Evolutionary conservation across 768 basidiomycete species (phyloP).

Genomic region (Mycena filopes): DNA sequence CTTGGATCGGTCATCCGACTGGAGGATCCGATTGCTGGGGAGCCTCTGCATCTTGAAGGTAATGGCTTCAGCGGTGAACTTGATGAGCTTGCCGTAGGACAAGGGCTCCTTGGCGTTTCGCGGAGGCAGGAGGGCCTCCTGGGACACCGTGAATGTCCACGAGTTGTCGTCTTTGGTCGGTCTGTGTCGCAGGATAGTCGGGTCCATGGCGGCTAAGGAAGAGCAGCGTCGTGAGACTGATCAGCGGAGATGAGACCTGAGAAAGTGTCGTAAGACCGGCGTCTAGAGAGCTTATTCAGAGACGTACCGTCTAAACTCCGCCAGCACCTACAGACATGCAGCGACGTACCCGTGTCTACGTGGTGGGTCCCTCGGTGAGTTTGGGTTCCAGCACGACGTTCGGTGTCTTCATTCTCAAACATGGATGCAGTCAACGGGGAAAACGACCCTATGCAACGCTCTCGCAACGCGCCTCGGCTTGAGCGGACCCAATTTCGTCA

Average conservation of each 20-base stretch:
- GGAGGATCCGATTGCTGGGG: conserved; percentile 68
- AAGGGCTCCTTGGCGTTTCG: conserved; percentile 38
- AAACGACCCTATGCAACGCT: conserved; percentile 72
- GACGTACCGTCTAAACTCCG: not conserved
- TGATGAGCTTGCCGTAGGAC: conserved; percentile 60
- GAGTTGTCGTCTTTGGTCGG: conserved; percentile 59
- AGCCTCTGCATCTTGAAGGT: conserved; percentile 60
- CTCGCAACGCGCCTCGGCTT: conserved; percentile 56
- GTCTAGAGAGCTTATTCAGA: not conserved
- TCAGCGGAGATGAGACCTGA: conserved; percentile 20
- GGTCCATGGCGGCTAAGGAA: conserved; percentile 43
- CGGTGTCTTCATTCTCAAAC: not conserved
- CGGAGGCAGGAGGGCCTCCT: conserved; percentile 40
- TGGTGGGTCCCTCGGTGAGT: conserved; percentile 64
- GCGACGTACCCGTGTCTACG: conserved; percentile 44
- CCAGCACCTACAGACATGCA: conserved; percentile 5
- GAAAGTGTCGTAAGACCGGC: conserved; percentile 30
- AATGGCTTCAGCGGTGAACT: conserved; percentile 60
- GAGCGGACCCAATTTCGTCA: conserved; percentile 53
- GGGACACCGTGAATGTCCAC: conserved; percentile 61
- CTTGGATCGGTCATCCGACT: conserved; percentile 64
- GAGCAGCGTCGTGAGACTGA: conserved; percentile 22
- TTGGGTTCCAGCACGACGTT: conserved; percentile 17
- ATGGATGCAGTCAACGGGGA: conserved; percentile 63
- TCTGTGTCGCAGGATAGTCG: conserved; percentile 50